Evolutionary conservation across 176 grass and related monocot genomes (phyloP), one percentile per base, ranked within the genome.

Genomic region (Themeda triandra): DNA sequence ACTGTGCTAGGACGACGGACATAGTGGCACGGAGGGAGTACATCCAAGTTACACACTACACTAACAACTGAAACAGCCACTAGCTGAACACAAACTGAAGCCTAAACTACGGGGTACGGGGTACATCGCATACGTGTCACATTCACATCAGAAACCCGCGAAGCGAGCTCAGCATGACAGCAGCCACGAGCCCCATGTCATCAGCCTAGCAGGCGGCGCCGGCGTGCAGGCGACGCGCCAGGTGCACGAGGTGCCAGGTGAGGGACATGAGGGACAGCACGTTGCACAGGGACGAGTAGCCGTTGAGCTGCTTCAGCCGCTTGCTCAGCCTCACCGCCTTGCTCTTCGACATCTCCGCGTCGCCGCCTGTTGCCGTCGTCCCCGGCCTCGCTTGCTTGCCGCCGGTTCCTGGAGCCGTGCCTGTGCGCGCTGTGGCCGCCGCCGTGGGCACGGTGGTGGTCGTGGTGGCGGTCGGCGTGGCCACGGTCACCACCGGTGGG

Each of bases 201-300:
- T 6, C 25, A 31, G 17, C 27, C 62, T 86, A 94, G 80, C 92
- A 89, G 78, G 64, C 68, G 28, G 44, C 32, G 36, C 73, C 66
- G 5, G 53, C 41, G 28, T 75, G 85, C 30, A 92, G 70, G 63
- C 86, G 87, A 10, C 80, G 89, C 7, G 93, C 89, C 27, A 98
- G 80, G 82, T 98, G 96, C 32, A 95, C 83, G 65, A 92, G 85
- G 70, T 98, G 93, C 96, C 96, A 98, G 19, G 91, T 93, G 60
- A 95, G 91, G 8, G 84, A 54, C 96, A 98, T 93, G 2, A 95
- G 80, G 0, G 77, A 68, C 27, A 95, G 63, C 60, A 95, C 83
- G 82, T 95, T 98, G 78, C 90, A 86, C 14, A 93, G 37, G 6
- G 96, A 98, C 29, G 96, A 98, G 82, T 95, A 88, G 81, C 45